Conservation (phyloP, 2,329 filamentous ascomycete species). For the Sarocladium kiliense region DNA sequence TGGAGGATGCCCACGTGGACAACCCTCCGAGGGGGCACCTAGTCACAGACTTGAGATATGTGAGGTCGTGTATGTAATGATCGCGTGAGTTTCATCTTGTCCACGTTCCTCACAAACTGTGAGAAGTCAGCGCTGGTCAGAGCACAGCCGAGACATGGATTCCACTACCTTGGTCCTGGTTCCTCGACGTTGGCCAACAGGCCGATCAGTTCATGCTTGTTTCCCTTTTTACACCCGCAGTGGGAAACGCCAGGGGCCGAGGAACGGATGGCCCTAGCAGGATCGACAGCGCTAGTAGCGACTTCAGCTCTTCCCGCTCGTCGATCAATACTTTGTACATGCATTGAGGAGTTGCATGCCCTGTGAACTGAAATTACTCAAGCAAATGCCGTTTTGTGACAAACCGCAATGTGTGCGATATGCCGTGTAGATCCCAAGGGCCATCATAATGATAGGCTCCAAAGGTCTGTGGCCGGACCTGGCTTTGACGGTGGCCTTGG, state of each 20-base stretch:
- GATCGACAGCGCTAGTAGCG: slow-evolving; percentile 2
- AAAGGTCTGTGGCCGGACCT: no score
- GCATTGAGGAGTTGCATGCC: not conserved
- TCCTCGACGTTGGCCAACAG: not conserved
- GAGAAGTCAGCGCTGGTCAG: not conserved
- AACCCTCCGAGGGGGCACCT: not conserved
- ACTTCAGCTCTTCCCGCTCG: not conserved
- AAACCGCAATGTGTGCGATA: not conserved
- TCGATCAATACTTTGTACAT: not conserved
- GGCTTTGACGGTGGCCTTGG: not conserved
- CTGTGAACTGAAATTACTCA: not conserved
- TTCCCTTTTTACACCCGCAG: not conserved
- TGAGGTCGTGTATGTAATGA: not conserved
- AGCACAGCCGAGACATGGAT: not conserved
- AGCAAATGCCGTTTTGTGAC: not conserved
- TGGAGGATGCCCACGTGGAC: not conserved
- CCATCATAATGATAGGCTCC: no score
- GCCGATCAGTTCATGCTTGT: not conserved
- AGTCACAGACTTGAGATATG: not conserved
- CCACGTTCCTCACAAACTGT: not conserved
- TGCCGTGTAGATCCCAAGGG: no score
- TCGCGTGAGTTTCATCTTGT: not conserved
- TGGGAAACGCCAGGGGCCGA: not conserved
- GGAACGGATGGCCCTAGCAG: not conserved
- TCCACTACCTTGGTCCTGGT: not conserved